Evolutionary conservation across 1,284 basidiomycete species (phyloP).

Genomic region (Apiotrichum porosum): DNA sequence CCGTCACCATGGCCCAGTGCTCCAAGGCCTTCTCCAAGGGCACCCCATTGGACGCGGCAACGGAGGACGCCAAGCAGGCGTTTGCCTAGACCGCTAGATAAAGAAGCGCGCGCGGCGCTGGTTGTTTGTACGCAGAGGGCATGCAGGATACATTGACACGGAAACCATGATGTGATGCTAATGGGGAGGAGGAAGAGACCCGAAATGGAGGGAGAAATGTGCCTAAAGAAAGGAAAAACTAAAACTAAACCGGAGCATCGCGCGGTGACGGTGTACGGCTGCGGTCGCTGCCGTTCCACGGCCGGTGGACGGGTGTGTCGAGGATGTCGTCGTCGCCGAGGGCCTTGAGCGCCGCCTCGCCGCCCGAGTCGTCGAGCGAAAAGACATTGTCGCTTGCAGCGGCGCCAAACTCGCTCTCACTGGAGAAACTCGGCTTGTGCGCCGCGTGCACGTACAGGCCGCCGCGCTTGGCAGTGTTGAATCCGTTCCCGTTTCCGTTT

Average conservation of each 20-base stretch:
- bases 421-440: constrained; percentile 15
- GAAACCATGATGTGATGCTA: neutral
- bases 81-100: constrained; percentile 9
- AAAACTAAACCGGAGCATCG: constrained; percentile 1
- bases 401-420: constrained; percentile 22
- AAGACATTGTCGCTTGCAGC: constrained; percentile 20
- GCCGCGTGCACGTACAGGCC: constrained; percentile 8
- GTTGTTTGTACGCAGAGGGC: constrained; percentile 20
- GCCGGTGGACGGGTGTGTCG: constrained; percentile 1
- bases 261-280: constrained; percentile 12
- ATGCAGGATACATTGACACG: constrained; percentile 22
- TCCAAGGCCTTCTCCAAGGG: constrained; percentile 48
- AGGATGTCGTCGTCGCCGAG: constrained; percentile 2
- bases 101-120: constrained; percentile 1
- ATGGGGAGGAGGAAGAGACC: neutral
- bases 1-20: constrained; percentile 51
- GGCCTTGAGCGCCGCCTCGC: neutral
- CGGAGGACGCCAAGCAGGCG: constrained; percentile 14
- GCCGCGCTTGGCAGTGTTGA: neutral
- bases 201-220: too few species aligned
- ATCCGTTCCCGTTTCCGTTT: neutral
- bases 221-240: neutral
- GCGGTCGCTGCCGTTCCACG: constrained; percentile 9
- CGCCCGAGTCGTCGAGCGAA: constrained; percentile 20
- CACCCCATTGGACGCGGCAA: constrained; percentile 16